Conservation (phyloP, 1,284 basidiomycete genomes). For the Leccinum pachyderme region DNA sequence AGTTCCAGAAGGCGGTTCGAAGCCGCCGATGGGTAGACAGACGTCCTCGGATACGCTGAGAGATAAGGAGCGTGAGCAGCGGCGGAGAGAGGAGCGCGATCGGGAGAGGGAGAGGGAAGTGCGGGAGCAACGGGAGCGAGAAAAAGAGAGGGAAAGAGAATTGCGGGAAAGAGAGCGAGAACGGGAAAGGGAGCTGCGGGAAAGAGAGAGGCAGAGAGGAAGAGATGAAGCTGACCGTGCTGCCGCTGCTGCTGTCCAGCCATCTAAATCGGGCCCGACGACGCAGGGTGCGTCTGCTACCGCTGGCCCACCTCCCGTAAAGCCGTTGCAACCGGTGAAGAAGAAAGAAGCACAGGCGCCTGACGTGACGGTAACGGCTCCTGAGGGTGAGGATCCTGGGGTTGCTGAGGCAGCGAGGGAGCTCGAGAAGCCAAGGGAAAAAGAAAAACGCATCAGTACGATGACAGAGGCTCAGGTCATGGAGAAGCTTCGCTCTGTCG, state of each 20-base stretch:
- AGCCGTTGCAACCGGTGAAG: constrained; percentile 76
- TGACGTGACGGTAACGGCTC: constrained; percentile 44
- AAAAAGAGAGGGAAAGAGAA: constrained; percentile 29
- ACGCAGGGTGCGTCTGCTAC: constrained; percentile 44
- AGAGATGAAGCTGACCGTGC: constrained; percentile 32
- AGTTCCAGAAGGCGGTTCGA: constrained; percentile 24
- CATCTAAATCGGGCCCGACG: constrained; percentile 51
- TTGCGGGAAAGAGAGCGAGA: constrained; percentile 30
- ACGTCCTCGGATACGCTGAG: constrained; percentile 32
- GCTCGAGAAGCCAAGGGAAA: constrained; percentile 52
- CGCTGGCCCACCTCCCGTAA: constrained; percentile 59
- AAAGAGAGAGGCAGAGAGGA: constrained; percentile 28
- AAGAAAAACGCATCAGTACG: constrained; percentile 87
- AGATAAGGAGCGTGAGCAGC: constrained; percentile 34
- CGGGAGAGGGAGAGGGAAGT: constrained; percentile 31
- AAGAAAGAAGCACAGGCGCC: constrained; percentile 45
- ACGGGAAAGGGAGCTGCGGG: constrained; percentile 26
- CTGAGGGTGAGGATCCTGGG: constrained; percentile 43
- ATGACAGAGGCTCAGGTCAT: constrained; percentile 98
- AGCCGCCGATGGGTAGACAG: constrained; percentile 34
- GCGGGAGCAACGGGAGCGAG: constrained; percentile 25
- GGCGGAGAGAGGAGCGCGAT: constrained; percentile 31
- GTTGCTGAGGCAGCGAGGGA: constrained; percentile 71
- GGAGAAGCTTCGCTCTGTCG: constrained; percentile 92
- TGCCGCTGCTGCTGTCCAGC: constrained; percentile 40